These are phyloP conservation scores for Gracilaria caudata DNA, from an alignment of 23 red algal genomes.

Conservation along the genomic window DNA sequence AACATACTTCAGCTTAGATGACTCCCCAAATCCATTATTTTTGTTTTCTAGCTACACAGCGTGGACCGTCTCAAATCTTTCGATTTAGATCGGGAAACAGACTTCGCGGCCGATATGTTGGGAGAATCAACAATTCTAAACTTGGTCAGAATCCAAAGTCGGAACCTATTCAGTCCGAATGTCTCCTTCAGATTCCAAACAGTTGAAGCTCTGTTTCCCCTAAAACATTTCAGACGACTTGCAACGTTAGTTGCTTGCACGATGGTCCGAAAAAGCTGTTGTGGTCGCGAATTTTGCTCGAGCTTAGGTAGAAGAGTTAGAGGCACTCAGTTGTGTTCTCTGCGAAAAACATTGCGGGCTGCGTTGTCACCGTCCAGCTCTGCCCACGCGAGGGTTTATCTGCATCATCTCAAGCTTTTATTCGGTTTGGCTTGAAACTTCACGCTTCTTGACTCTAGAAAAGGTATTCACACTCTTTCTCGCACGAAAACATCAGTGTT, in stretches of 20 bases:
- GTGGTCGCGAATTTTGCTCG: not conserved
- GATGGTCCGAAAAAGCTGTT: not conserved
- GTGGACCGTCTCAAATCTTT: too few relatives aligned
- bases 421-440: not conserved
- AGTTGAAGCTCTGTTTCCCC: not conserved
- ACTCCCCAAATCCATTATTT: not conserved
- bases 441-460: constrained; percentile 17
- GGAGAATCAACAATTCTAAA: not conserved
- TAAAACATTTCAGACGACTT: too few relatives aligned
- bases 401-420: constrained; percentile 7
- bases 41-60: not conserved
- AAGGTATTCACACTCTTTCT: constrained; percentile 15
- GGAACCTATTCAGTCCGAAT: not conserved
- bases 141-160: not conserved
- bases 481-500: not conserved
- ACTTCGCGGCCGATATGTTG: too few relatives aligned
- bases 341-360: not conserved
- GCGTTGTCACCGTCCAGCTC: not conserved
- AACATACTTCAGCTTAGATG: not conserved
- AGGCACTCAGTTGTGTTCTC: not conserved
- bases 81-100: too few relatives aligned
- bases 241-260: not conserved
- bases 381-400: not conserved
- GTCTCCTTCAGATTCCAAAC: not conserved
- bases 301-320: not conserved